Evolutionary conservation across 2,329 filamentous ascomycete species (phyloP), one percentile per base, ranked within the genome.

Genomic region (Venturia aucupariae): DNA sequence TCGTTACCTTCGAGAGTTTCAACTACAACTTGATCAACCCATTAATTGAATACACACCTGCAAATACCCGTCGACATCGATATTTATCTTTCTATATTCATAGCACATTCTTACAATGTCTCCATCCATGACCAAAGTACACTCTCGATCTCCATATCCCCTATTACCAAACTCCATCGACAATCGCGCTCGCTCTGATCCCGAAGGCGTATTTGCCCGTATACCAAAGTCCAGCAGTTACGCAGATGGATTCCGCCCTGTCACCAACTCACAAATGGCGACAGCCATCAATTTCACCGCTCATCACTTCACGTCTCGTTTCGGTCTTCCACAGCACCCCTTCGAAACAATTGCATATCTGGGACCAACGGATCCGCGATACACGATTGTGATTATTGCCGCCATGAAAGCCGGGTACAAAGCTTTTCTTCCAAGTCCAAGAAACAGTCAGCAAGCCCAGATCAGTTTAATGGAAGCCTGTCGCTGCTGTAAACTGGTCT

Each of bases 381-480:
- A 61, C 38, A 24, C 19, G 22, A 61, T 61, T 17, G 30, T 61
- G 19, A 15, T 61, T 13, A 13, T 42, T n/a, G 59, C 59, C 1
- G 59, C 30, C 24, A 39, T 38, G 15, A 61, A 61, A 41, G 38
- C 59, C 4, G 59, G 59, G 4, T 61, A 61, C 30, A 61, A 61
- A 24, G 22, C 32, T 17, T 57, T 57, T 57, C 24, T 57, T 17
- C 51, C 51, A 17, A 30, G 24, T 11, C 51, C 51, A 6, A 2
- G 51, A 19, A 57, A 57, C 19, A 57, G 51, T n/a, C 15, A n/a
- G 32, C 17, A 57, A 8, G 51, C 51, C 7, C 51, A 57, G 3
- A 11, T 57, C 22, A 17, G 17, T 4, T 24, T 57, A 3, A 17
- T 57, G 15, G 3, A 30, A 3, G 32, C 15, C 2, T 35, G 17